phyloP scores from a whole-genome alignment of 805 yeast species.

The Metschnikowia sp. region DNA sequence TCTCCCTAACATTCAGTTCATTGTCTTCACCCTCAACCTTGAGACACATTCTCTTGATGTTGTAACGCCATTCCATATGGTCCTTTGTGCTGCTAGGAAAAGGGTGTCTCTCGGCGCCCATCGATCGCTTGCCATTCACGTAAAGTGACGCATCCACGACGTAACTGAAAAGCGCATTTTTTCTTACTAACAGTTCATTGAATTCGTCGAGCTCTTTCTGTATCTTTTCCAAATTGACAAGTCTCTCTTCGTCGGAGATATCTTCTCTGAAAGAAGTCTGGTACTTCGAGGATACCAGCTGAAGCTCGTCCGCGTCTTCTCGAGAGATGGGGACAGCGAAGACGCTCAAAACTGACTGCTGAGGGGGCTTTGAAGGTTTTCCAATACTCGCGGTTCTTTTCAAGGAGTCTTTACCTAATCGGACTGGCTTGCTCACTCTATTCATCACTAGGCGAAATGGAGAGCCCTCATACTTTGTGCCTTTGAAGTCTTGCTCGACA shows the following conservation, averaged over 20 bases:
- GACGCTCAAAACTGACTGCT: slow-evolving; percentile 20
- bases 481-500: slow-evolving; percentile 26
- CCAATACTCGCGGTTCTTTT: not conserved
- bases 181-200: slow-evolving; percentile 20
- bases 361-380: not conserved
- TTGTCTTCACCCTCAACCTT: not conserved
- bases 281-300: slow-evolving; percentile 24
- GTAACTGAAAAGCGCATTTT: slow-evolving; percentile 23
- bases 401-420: not conserved
- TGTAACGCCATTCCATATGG: slow-evolving; percentile 23
- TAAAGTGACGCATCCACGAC: slow-evolving; percentile 19
- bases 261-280: slow-evolving; percentile 31
- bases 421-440: slow-evolving; percentile 3
- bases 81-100: slow-evolving; percentile 24
- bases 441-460: slow-evolving; percentile 31
- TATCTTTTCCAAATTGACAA: slow-evolving; percentile 23
- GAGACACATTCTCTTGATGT: slow-evolving; percentile 13
- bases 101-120: slow-evolving; percentile 15
- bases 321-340: slow-evolving; percentile 29
- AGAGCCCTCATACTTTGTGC: slow-evolving; percentile 10
- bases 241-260: slow-evolving; percentile 22
- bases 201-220: slow-evolving; percentile 23
- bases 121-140: slow-evolving; percentile 15
- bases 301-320: slow-evolving; percentile 22
- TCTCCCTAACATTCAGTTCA: not conserved